phyloP scores from a whole-genome alignment of 192 early-diverging fungal genomes.

The Entophlyctis helioformis region DNA sequence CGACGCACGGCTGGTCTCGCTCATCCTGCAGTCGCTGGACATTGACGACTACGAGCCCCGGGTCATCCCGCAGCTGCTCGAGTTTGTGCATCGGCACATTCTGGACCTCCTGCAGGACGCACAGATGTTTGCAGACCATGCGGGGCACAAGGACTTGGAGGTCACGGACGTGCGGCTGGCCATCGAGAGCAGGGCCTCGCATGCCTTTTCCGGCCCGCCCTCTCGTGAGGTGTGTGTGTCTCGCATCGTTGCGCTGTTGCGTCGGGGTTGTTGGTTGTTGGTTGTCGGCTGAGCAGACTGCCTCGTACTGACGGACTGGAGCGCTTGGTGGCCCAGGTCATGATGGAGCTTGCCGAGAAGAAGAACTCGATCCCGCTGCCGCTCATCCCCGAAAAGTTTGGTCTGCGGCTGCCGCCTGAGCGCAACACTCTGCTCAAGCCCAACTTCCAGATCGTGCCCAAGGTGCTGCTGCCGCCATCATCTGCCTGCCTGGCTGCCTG shows the following conservation, averaged over 20 bases:
- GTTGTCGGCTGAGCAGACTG: too few relatives aligned
- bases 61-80: conserved; percentile 82
- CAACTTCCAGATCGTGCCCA: too few relatives aligned
- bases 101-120: conserved; percentile 88
- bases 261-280: too few relatives aligned
- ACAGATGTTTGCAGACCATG: conserved; percentile 85
- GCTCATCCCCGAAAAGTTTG: conserved; percentile 34
- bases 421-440: too few relatives aligned
- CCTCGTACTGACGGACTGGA: not conserved
- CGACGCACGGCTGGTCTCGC: conserved; percentile 66
- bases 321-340: conserved; percentile 6
- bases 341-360: conserved; percentile 27
- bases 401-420: conserved; percentile 43
- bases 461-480: too few relatives aligned
- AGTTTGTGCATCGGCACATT: conserved; percentile 87
- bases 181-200: conserved; percentile 80
- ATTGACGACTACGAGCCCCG: conserved; percentile 83
- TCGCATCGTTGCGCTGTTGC: not conserved
- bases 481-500: too few relatives aligned
- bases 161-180: conserved; percentile 81
- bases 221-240: conserved; percentile 59
- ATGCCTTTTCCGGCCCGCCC: conserved; percentile 83
- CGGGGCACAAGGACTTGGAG: conserved; percentile 60
- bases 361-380: conserved; percentile 40
- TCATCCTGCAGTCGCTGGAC: conserved; percentile 73